A percentile compares a stretch with the other conserved stretches of the same genome.
phyloP scores from a whole-genome alignment of 2,329 filamentous ascomycete species.

The Curvularia lunata region DNA sequence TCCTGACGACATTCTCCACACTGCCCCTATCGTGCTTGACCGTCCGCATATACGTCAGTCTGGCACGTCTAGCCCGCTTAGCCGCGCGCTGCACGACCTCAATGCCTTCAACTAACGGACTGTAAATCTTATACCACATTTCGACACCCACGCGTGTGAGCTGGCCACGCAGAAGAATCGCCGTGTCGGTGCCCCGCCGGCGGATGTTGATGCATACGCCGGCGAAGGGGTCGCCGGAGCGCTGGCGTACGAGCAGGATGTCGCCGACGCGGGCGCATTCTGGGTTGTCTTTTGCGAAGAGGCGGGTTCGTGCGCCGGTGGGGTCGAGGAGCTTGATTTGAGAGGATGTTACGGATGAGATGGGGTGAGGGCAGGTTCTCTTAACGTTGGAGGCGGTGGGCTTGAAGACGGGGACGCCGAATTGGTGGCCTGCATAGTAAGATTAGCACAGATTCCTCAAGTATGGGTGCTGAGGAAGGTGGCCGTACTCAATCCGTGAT shows the following conservation, averaged over 20 bases:
- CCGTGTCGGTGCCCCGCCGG: conserved; percentile 83
- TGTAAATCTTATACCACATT: conserved; percentile 98
- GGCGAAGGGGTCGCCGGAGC: conserved; percentile 85
- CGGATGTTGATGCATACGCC: conserved; percentile 89
- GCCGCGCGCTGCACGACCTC: conserved; percentile 88
- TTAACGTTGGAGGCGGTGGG: conserved; percentile 61
- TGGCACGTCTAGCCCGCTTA: conserved; percentile 84
- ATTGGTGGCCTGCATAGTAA: conserved; percentile 27
- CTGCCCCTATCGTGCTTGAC: conserved; percentile 49
- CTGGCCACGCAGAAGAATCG: conserved; percentile 83
- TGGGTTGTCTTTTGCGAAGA: conserved; percentile 79
- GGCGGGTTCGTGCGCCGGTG: conserved; percentile 76
- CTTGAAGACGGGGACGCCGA: conserved; percentile 59
- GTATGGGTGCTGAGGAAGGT: background rate
- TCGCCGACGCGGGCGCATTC: conserved; percentile 86
- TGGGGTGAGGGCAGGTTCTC: conserved; percentile 67
- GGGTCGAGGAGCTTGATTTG: conserved; percentile 83
- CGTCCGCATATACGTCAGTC: conserved; percentile 84
- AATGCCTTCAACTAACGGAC: conserved; percentile 84
- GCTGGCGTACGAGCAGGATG: conserved; percentile 86
- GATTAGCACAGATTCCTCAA: background rate
- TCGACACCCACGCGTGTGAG: conserved; percentile 87
- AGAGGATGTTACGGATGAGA: conserved; percentile 68
- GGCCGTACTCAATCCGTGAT: conserved; percentile 20
- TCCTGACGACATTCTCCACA: conserved; percentile 48